phyloP scores from a whole-genome alignment of 1,284 basidiomycete genomes.

The Amylostereum areolatum region DNA sequence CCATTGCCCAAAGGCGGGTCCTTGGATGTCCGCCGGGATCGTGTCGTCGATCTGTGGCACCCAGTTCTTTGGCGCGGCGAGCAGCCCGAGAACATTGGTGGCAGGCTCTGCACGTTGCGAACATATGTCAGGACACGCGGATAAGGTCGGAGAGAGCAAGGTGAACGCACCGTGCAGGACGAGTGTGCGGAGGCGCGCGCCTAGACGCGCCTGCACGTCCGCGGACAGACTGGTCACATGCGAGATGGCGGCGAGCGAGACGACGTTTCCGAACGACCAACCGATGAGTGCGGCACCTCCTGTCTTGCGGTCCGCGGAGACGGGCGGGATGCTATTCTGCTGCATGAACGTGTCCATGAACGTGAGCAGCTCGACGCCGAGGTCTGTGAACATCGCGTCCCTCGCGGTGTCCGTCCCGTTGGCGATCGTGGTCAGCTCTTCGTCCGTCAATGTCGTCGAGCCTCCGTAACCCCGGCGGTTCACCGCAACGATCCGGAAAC shows the following conservation, averaged over 20 bases:
- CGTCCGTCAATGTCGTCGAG: conserved; percentile 1
- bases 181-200: not conserved
- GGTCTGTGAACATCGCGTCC: not conserved
- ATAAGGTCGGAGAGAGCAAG: not conserved
- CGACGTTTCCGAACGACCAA: conserved; percentile 4
- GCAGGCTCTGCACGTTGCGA: too few species aligned
- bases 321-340: not conserved
- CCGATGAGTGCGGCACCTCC: conserved; percentile 6
- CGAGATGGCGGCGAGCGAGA: conserved; percentile 1
- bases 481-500: conserved; percentile 5
- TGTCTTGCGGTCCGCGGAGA: not conserved
- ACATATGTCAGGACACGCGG: not conserved
- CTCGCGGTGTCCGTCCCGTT: not conserved
- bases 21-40: not conserved
- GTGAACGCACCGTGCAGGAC: conserved; percentile 1
- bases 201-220: not conserved
- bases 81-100: too few species aligned
- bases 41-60: not conserved
- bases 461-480: conserved; percentile 8
- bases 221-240: conserved; percentile 2
- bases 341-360: conserved; percentile 5
- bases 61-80: not conserved
- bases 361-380: conserved; percentile 3
- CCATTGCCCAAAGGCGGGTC: not conserved
- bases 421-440: not conserved